A percentile compares a stretch with the other conserved stretches of the same genome.
Conservation (phyloP, 2,329 filamentous ascomycete genomes). For the Cordyceps pruinosa region DNA sequence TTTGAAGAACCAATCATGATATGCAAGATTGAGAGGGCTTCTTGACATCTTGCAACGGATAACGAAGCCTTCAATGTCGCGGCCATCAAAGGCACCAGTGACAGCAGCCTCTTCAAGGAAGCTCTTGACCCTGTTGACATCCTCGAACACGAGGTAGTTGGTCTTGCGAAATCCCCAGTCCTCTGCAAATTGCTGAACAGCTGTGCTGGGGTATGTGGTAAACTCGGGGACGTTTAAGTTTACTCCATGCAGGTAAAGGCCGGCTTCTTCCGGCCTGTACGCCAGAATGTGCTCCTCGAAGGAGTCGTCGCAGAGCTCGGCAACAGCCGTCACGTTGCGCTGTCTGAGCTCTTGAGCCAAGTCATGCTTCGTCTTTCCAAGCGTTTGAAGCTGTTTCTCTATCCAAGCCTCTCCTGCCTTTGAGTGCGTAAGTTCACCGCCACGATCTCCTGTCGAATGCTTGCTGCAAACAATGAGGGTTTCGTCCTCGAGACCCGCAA, state of each 20-base stretch:
- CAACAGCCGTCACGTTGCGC: conserved; percentile 89
- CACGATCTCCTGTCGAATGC: conserved; percentile 82
- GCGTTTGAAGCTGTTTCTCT: conserved; percentile 65
- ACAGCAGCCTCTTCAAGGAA: conserved; percentile 84
- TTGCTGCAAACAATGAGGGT: conserved; percentile 97
- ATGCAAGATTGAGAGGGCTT: conserved; percentile 46
- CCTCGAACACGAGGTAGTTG: conserved; percentile 68
- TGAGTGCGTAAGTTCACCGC: conserved; percentile 68
- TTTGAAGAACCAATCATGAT: conserved; percentile 98
- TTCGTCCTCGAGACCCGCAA: conserved; percentile 82
- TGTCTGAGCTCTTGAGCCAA: conserved; percentile 67
- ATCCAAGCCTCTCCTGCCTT: conserved; percentile 75
- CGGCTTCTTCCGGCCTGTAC: conserved; percentile 74
- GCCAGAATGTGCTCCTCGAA: conserved; percentile 97
- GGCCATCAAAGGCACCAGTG: conserved; percentile 81
- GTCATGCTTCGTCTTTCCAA: conserved; percentile 73
- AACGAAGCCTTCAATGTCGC: conserved; percentile 95
- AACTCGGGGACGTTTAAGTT: conserved; percentile 95
- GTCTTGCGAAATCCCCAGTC: conserved; percentile 92
- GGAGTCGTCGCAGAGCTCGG: conserved; percentile 88
- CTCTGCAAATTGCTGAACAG: conserved; percentile 86
- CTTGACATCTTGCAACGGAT: conserved; percentile 71
- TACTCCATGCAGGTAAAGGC: conserved; percentile 91
- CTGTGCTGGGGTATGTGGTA: conserved; percentile 70
- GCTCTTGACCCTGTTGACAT: conserved; percentile 63